Base-by-base conservation (phyloP, 148 eudicot genomes). In the Selenicereus undatus region DNA sequence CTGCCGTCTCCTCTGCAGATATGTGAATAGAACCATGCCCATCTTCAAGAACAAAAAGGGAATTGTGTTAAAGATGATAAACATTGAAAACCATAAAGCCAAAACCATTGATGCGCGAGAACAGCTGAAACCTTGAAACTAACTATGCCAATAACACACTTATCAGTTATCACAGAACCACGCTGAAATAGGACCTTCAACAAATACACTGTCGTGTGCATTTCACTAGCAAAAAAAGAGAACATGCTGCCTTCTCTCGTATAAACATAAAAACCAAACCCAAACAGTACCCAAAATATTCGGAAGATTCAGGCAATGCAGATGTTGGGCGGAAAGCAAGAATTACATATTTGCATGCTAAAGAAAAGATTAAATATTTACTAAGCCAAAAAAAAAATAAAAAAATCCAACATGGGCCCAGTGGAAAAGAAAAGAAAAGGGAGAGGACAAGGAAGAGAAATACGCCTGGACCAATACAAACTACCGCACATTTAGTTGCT, bases 1-100 rank as follows among this genome's bases (percentile, higher is more conserved):
- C 89, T 6, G 73, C 65, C 50, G 80, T 77, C 77, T 89, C 89
- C n/a, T 78, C 91, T 6, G 83, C 81, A 78, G 87, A 80, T 72
- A 87, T 42, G 39, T 62, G 69, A 35, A 81, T 71, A 26, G 75
- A 70, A 52, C 58, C 77, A 76, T 75, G 75, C 79, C 83, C 83
- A 52, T 86, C 90, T 90, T 69, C 75, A 73, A 76, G 54, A 43
- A 70, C 32, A 75, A 56, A 42, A 83, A 7, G 14, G 54, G 17
- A 74, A 83, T 54, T 54, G 68, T 20, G 64, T 60, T 83, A 26
- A 42, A 78, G 11, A 58, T 29, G 26, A 17, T 3, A 29, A 26
- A 35, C 50, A 32, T 8, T 45, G 52, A 73, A 13, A 36, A 35
- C 22, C 21, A 9, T 7, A 30, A 30, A 70, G 21, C 21, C 45